Base-by-base conservation (phyloP, 139 green algal species). In the Chlorella ohadii region DNA sequence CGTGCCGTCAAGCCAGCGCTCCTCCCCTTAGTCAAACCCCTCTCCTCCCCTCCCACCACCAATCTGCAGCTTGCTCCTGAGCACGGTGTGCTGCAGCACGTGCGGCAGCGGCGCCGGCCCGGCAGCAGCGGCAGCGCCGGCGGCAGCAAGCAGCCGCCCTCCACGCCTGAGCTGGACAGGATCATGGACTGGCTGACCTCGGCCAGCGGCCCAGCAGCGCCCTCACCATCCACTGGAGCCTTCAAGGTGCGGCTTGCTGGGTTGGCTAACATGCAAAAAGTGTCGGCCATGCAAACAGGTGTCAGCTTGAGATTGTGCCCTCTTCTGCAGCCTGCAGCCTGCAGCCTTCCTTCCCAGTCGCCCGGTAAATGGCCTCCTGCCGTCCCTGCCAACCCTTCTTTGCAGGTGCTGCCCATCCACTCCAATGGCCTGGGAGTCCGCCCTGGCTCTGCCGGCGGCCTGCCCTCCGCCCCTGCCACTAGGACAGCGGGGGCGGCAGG, bases 111-210 rank as follows among this genome's bases (percentile, higher is more conserved):
- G 6, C 28, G 33, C 28, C 36, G 79, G 33, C 79, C 57, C 36
- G 28, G 33, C 76, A 68, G 74, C 74, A n/a, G 68, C 34, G 34
- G 74, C 55, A 27, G 74, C 74, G 33, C 39, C 33, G 33, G 55
- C 74, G 3, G 55, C 51, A 25, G 76, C 55, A 28, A 59, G 47
- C 36, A 66, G 39, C 79, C 79, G 4, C 79, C 79, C 25, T 78
- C 66, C 67, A 77, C 66, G 31, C 66, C 79, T 2, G 66, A 84
- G 47, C 66, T 84, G 66, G 66, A 84, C 79, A 84, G 33, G 16
- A 78, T 84, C 34, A 78, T 84, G 79, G 66, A 84, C 9, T 84
- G 79, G 79, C 51, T 84, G 47, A 84, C 79, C 33, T 44, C 64
- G 2, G 78, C 51, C 28, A 76, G 75, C n/a, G 41, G 64, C n/a